A percentile compares a stretch with the other conserved stretches of the same genome.
phyloP scores from a whole-genome alignment of 169 alveolate species.

The Plasmodium cynomolgi region DNA sequence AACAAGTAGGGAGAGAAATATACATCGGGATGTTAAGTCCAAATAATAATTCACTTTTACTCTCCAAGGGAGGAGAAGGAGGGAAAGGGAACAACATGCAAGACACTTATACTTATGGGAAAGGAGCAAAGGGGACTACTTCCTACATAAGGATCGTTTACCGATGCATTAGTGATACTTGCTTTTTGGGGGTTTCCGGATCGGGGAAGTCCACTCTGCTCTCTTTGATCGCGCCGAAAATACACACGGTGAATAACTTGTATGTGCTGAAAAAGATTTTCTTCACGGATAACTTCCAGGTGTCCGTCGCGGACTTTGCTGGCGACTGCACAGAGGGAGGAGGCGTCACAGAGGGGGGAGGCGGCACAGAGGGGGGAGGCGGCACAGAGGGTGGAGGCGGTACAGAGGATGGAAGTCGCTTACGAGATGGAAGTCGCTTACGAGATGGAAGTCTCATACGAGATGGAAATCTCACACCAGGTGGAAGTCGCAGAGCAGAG shows the following conservation, averaged over 20 bases:
- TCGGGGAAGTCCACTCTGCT: constrained; percentile 54
- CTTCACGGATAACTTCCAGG: constrained; percentile 52
- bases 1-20: constrained; percentile 28
- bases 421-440: neutral
- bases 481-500: neutral
- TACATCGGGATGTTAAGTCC: constrained; percentile 41
- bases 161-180: constrained; percentile 68
- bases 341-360: too few relatives aligned
- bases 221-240: constrained; percentile 58
- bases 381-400: neutral
- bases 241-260: constrained; percentile 64
- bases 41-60: constrained; percentile 32
- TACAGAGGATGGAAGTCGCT: neutral
- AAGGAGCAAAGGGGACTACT: constrained; percentile 30
- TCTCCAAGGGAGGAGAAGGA: constrained; percentile 69
- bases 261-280: constrained; percentile 52
- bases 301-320: constrained; percentile 68
- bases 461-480: neutral
- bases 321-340: neutral
- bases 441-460: neutral
- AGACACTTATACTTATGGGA: constrained; percentile 47
- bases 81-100: constrained; percentile 73
- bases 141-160: constrained; percentile 27
- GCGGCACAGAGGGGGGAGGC: neutral
- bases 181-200: constrained; percentile 37